Base-by-base conservation (phyloP, 257 asterid species). In the Fraxinus pennsylvanica region DNA sequence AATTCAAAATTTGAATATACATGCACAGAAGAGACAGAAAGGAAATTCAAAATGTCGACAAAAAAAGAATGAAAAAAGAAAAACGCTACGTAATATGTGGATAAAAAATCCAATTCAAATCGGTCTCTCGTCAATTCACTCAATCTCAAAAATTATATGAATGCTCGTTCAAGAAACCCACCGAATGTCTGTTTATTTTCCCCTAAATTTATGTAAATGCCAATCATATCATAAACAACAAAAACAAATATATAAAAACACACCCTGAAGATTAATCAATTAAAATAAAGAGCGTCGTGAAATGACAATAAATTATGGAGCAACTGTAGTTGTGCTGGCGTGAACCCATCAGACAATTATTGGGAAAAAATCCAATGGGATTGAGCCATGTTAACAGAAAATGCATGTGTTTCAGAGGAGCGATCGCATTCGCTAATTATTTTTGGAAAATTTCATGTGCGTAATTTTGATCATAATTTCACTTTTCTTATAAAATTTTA, bases 171-270 rank as follows among this genome's bases (percentile, higher is more conserved):
- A 77, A 80, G 75, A 63, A 59, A 75, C 47, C 70, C 77, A 76
- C 77, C 76, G 85, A 74, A 78, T 81, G 78, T 81, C 82, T 65
- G 82, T 66, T 73, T 68, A 76, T 29, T 75, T 77, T 71, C 82
- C 59, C 68, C 68, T 63, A 63, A 27, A 63, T 1, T 22, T 25
- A 63, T 63, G 69, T 63, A 10, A 63, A 25, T 10, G 35, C 69
- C 69, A 63, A 63, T 63, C 69, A 43, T 43, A 61, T 61, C 25
- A 59, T 21, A 63, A 63, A 22, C 69, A 9, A 27, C 69, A 27
- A 3, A 63, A 63, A 63, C 27, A 25, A 63, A 27, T 22, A 63
- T 19, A 19, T 41, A 59, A 59, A 19, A 57, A 57, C 27, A 52
- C 3, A 8, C 3, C 67, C 67, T n/a, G 67, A 59, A 8, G 29